Base-by-base conservation (phyloP, 805 yeast genomes). In the Lachancea kluyveri region DNA sequence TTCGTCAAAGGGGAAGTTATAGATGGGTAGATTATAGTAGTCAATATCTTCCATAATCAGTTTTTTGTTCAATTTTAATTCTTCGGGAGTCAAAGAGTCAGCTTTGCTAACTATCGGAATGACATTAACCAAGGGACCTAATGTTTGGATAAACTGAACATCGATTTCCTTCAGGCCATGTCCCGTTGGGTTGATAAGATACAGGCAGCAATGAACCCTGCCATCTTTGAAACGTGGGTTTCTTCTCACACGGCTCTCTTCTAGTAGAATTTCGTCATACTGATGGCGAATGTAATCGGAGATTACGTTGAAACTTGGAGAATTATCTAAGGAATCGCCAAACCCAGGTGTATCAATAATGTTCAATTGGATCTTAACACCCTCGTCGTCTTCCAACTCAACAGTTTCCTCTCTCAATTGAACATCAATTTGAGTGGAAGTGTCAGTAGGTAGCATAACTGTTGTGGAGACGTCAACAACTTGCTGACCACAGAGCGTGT, bases 81-180 rank as follows among this genome's bases (percentile, higher is more conserved):
- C 96, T 36, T 75, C 81, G 43, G 73, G 78, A 8, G 94, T 81
- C 47, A 87, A 67, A 12, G 94, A 78, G 59, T 87, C 96, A 13
- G 92, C 72, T 60, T 87, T 87, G 50, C 88, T 76, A 46, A 87
- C 76, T 32, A 87, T 74, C 10, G 96, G 96, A 37, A 87, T 76
- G 52, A 87, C 72, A 54, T 87, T 87, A 37, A 80, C 94, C 48
- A 84, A 75, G 33, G 77, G 75, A 41, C 86, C 86, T 37, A 88
- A 69, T 51, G 75, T 73, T 53, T 74, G 79, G 79, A 87, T 78
- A 48, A 86, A 71, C 46, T 72, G 77, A 39, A 88, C 74, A 59
- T 85, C 95, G 50, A 82, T 67, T 35, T 86, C 75, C 50, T 74
- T 77, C 52, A 83, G 65, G 4, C 87, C 83, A 61, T 83, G 94